phyloP scores from a whole-genome alignment of 495 filamentous ascomycete genomes.

The Penicillium egyptiacum region DNA sequence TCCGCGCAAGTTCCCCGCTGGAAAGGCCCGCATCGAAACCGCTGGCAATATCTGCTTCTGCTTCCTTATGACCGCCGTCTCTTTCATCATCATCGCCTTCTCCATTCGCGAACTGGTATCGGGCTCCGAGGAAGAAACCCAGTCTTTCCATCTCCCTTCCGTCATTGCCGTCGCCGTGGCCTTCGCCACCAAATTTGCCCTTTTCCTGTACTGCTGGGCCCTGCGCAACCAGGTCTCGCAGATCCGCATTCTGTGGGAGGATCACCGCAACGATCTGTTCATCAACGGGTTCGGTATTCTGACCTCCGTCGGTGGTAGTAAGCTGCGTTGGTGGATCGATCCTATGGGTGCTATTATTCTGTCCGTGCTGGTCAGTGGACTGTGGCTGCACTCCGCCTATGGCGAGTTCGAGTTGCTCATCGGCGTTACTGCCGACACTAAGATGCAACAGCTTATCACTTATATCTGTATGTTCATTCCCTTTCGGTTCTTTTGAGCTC shows the following conservation, averaged over 20 bases:
- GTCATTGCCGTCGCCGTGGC: constrained; percentile 85
- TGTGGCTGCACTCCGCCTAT: constrained; percentile 86
- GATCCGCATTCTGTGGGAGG: constrained; percentile 89
- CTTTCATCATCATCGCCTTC: constrained; percentile 86
- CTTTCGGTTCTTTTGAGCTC: background rate
- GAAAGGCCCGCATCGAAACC: constrained; percentile 93
- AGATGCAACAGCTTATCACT: constrained; percentile 90
- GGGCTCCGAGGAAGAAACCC: constrained; percentile 44
- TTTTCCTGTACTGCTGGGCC: constrained; percentile 92
- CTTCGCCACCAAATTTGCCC: constrained; percentile 74
- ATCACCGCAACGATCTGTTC: constrained; percentile 85
- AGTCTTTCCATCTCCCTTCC: constrained; percentile 76
- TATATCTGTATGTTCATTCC: constrained; percentile 69
- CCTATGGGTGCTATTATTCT: constrained; percentile 87
- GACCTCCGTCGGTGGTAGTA: constrained; percentile 81
- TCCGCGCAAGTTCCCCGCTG: constrained; percentile 84
- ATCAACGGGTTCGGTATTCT: constrained; percentile 91
- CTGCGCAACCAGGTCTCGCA: constrained; percentile 86
- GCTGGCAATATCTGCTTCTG: constrained; percentile 97
- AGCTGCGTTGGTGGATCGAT: constrained; percentile 93
- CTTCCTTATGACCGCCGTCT: constrained; percentile 93
- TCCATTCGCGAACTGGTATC: constrained; percentile 66
- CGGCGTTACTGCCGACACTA: constrained; percentile 79
- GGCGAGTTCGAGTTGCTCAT: constrained; percentile 87
- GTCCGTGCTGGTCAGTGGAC: constrained; percentile 67